Evolutionary conservation across 768 basidiomycete species (phyloP), one percentile per base, ranked within the genome.

Genomic region (Sarcodon sp.): DNA sequence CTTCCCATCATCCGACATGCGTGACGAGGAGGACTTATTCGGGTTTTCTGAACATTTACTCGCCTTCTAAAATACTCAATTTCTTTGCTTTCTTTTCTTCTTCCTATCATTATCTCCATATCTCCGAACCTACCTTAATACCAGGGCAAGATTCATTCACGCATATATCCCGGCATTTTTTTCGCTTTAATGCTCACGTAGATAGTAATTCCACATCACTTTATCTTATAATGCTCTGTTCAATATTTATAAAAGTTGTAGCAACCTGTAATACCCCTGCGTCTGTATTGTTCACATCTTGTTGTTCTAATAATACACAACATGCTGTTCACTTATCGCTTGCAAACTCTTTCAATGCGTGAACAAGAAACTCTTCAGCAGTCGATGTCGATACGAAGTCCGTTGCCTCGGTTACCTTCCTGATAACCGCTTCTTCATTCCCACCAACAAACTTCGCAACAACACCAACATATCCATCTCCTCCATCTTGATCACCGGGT

Each of bases 391-490:
- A 41, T 9, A 41, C 15, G 16, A 41, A 13, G 5, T 41, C 39
- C 39, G 39, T 16, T 13, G 39, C 15, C 13, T 7, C 16, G 15
- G 39, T 15, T 4, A 27, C 15, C 7, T 27, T 15, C 13, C 39
- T 41, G 39, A 41, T 27, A 15, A 41, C 39, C 13, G 39, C 39
- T 38, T 9, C 53, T 39, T 4, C 57, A 49, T 50, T 61, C 4
- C 70, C 74, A 10, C 78, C 82, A 6, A 73, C 35, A 51, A 71
- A 77, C 52, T 79, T 72, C 32, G 83, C 85, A 2, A 76, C 77
- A 2, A 86, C 75, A 0, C 80, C 83, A 43, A 80, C 71, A 55
- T 88, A 87, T 45, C 67, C 53, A 54, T 76, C 76, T 0, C 66
- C 66, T 13, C 62, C 68, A 35, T 75, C 69, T 0, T 38, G 15